phyloP scores from a whole-genome alignment of 345 rosid genomes.

The Pistacia vera region DNA sequence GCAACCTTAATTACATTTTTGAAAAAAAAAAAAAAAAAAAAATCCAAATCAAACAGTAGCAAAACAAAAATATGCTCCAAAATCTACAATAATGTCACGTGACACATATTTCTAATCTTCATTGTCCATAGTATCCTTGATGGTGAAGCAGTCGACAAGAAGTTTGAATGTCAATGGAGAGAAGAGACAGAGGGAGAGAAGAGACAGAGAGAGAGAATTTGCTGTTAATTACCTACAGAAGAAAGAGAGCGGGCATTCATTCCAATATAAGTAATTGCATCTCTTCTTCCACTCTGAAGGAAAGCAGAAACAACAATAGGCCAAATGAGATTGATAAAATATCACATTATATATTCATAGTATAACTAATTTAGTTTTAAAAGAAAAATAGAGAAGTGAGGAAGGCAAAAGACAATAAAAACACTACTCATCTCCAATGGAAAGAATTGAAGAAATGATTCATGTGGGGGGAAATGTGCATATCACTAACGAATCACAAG shows the following conservation, averaged over 20 bases:
- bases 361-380: background rate
- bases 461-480: background rate
- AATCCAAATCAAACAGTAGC: background rate
- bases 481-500: background rate
- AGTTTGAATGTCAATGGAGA: background rate
- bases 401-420: background rate
- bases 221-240: constrained; percentile 42
- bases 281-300: constrained; percentile 31
- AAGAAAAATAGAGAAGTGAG: background rate
- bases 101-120: background rate
- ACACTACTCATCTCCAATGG: background rate
- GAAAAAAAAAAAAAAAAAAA: background rate
- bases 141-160: background rate
- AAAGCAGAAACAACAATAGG: constrained; percentile 10
- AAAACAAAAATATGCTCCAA: background rate
- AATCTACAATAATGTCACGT: background rate
- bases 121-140: background rate
- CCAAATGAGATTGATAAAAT: background rate
- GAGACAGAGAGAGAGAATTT: background rate
- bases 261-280: constrained; percentile 27
- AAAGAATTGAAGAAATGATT: background rate
- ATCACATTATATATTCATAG: background rate
- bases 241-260: constrained; percentile 34
- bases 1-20: background rate
- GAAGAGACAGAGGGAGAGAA: too few species aligned